Evolutionary conservation across 2,329 filamentous ascomycete species (phyloP).

Genomic region (Xylariales sp.): DNA sequence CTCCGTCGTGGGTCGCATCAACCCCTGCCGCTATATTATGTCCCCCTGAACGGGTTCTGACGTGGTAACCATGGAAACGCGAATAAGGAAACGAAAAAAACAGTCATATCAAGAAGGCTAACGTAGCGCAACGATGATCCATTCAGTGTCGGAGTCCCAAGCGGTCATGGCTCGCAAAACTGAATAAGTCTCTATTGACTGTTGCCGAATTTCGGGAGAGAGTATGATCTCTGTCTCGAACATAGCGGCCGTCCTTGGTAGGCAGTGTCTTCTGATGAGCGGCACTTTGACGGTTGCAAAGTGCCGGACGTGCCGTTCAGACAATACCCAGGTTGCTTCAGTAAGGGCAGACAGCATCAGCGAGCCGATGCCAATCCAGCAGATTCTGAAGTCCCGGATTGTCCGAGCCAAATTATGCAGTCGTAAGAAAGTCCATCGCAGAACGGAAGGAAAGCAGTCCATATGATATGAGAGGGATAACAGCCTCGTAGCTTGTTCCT

Average conservation of each 20-base stretch:
- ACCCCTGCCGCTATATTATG: background rate
- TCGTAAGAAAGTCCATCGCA: conserved; percentile 31
- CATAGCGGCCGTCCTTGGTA: background rate
- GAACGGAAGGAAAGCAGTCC: conserved; percentile 33
- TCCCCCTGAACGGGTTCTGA: background rate
- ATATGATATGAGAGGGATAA: conserved; percentile 27
- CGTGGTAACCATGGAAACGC: conserved; percentile 1
- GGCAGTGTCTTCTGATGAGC: conserved; percentile 15
- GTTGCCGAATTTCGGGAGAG: background rate
- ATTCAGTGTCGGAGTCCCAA: background rate
- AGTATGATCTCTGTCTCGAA: too few relatives aligned
- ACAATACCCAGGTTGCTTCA: conserved; percentile 16
- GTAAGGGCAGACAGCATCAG: conserved; percentile 12
- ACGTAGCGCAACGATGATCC: conserved; percentile 11
- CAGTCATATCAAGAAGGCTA: conserved; percentile 5
- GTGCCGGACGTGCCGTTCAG: conserved; percentile 38
- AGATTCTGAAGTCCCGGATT: conserved; percentile 17
- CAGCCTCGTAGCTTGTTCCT: conserved; percentile 4
- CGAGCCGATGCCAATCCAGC: conserved; percentile 10
- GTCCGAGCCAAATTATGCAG: conserved; percentile 31
- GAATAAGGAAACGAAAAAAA: conserved; percentile 10
- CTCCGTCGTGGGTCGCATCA: background rate
- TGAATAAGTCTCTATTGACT: background rate
- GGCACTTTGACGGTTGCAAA: conserved; percentile 24
- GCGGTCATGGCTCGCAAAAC: background rate